Evolutionary conservation across 208 protist genomes (phyloP).

Genomic region (Leishmania arabica): DNA sequence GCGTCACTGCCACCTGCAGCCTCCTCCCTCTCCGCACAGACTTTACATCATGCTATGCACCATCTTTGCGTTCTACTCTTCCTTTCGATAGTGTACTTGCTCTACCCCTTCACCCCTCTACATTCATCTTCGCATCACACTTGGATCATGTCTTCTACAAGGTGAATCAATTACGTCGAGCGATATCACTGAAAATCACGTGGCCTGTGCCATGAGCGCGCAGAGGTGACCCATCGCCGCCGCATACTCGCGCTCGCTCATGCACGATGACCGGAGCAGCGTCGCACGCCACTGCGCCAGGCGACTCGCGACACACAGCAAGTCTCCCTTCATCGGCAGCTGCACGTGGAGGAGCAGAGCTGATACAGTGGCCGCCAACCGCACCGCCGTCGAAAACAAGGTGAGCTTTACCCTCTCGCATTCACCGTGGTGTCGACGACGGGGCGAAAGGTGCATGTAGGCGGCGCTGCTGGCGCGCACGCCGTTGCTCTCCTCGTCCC

Average conservation of each 20-base stretch:
- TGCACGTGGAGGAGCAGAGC: conserved; percentile 33
- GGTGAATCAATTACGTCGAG: not conserved
- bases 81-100: not conserved
- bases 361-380: conserved; percentile 33
- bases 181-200: conserved; percentile 1
- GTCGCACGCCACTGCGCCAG: conserved; percentile 24
- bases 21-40: not conserved
- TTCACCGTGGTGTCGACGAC: not conserved
- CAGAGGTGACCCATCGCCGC: conserved; percentile 30
- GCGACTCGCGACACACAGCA: conserved; percentile 47
- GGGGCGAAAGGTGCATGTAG: not conserved
- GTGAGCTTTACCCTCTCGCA: not conserved
- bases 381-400: conserved; percentile 17
- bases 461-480: not conserved
- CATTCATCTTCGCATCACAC: not conserved
- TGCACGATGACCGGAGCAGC: conserved; percentile 7
- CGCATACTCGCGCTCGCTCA: conserved; percentile 35
- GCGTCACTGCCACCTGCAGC: not conserved
- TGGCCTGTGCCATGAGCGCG: conserved; percentile 38
- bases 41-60: not conserved
- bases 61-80: not conserved
- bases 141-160: not conserved
- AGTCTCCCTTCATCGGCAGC: conserved; percentile 51
- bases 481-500: not conserved
- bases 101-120: not conserved